phyloP scores from a whole-genome alignment of 2,329 filamentous ascomycete genomes.

The Salinomyces thailandicus region DNA sequence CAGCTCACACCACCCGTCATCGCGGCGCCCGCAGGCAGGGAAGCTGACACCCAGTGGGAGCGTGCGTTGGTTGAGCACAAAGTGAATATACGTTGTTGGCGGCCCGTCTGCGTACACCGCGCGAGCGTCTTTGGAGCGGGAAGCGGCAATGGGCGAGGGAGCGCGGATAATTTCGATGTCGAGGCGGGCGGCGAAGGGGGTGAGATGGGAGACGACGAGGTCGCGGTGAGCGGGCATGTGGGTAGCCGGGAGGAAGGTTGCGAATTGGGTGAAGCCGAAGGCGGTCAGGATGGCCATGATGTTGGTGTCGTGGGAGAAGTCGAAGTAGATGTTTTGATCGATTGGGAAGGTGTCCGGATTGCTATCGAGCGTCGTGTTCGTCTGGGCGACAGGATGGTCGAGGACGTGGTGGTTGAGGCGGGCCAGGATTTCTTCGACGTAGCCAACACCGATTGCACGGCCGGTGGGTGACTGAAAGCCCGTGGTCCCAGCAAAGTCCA shows the following conservation, averaged over 20 bases:
- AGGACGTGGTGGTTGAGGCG: constrained; percentile 53
- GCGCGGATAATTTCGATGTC: constrained; percentile 65
- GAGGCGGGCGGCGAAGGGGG: constrained; percentile 61
- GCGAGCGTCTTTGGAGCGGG: constrained; percentile 33
- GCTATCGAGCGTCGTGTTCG: constrained; percentile 60
- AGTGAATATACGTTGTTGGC: constrained; percentile 61
- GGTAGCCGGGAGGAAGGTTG: constrained; percentile 46
- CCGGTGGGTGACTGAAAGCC: constrained; percentile 56
- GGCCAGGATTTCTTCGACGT: constrained; percentile 62
- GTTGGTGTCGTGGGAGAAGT: constrained; percentile 64
- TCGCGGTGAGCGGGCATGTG: constrained; percentile 46
- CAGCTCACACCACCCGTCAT: constrained; percentile 70
- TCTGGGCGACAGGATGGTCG: constrained; percentile 30
- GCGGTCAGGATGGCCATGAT: constrained; percentile 55
- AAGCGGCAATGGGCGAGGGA: constrained; percentile 50
- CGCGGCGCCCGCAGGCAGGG: constrained; percentile 51
- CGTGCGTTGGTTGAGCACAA: constrained; percentile 58
- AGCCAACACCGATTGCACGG: constrained; percentile 62
- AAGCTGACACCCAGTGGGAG: constrained; percentile 58
- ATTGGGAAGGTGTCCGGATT: constrained; percentile 60
- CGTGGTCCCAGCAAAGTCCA: constrained; percentile 42
- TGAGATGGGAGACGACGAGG: constrained; percentile 56
- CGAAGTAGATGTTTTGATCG: constrained; percentile 63
- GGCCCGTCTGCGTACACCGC: constrained; percentile 37
- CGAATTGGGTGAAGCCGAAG: constrained; percentile 62